phyloP scores from a whole-genome alignment of 2,329 filamentous ascomycete genomes.

The Apiospora aurea region DNA sequence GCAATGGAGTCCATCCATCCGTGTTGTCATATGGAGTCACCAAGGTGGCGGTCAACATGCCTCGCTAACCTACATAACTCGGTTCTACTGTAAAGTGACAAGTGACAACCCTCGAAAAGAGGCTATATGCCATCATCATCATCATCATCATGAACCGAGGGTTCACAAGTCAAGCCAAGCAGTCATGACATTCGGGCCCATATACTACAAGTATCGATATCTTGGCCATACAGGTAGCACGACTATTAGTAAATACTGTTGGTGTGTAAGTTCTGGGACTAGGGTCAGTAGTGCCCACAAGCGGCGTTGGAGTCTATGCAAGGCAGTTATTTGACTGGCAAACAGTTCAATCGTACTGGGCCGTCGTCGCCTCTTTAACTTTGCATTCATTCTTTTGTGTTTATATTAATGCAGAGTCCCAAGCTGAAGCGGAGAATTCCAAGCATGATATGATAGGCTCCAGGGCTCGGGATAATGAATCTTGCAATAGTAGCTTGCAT shows the following conservation, averaged over 20 bases:
- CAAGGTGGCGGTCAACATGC: neutral
- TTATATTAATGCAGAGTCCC: neutral
- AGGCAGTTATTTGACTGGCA: constrained; percentile 8
- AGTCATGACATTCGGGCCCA: neutral
- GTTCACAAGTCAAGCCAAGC: constrained; percentile 5
- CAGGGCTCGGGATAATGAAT: neutral
- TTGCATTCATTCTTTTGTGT: neutral
- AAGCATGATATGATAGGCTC: neutral
- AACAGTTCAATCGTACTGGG: neutral
- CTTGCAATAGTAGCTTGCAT: constrained; percentile 11
- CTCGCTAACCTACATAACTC: neutral
- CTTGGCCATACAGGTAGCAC: neutral
- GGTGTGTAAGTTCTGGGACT: neutral
- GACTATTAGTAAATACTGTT: neutral
- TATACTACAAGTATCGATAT: neutral
- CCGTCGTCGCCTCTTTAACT: neutral
- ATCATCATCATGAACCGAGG: neutral
- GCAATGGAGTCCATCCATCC: neutral
- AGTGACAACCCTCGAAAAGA: neutral
- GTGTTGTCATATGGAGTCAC: no score
- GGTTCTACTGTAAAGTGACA: neutral
- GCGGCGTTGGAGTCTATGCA: constrained; percentile 11
- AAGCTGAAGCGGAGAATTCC: neutral
- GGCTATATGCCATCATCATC: neutral
- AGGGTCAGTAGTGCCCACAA: constrained; percentile 1